phyloP scores from a whole-genome alignment of 805 yeast species.

The baker's yeast (Saccharomyces cerevisiae) region DNA sequence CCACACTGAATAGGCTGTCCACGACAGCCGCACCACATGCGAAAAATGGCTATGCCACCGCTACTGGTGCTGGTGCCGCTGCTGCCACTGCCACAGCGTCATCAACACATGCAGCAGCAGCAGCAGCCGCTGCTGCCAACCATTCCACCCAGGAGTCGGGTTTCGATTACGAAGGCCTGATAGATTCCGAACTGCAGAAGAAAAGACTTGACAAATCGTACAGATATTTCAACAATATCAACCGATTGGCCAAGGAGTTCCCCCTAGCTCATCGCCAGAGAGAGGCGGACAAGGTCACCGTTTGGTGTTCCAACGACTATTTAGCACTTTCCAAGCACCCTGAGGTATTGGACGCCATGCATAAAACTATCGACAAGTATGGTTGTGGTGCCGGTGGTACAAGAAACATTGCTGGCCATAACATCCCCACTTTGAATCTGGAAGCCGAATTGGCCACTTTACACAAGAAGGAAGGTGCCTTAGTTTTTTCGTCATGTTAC shows the following conservation, averaged over 20 bases:
- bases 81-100: constrained; percentile 31
- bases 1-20: background rate
- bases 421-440: constrained; percentile 75
- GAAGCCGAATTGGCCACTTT: constrained; percentile 83
- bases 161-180: constrained; percentile 67
- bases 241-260: constrained; percentile 87
- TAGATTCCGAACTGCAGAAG: constrained; percentile 55
- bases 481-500: constrained; percentile 90
- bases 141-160: constrained; percentile 40
- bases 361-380: constrained; percentile 69
- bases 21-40: background rate
- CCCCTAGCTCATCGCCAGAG: constrained; percentile 81
- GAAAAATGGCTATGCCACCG: constrained; percentile 28
- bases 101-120: constrained; percentile 24
- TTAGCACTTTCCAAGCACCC: constrained; percentile 87
- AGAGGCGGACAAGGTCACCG: constrained; percentile 81
- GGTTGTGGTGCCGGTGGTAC: constrained; percentile 99
- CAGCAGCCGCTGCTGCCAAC: constrained; percentile 26
- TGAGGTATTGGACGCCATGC: constrained; percentile 67
- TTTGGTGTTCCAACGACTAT: constrained; percentile 98
- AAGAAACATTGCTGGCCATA: constrained; percentile 97
- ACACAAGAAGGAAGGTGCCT: constrained; percentile 90
- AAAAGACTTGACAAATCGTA: constrained; percentile 87
- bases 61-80: constrained; percentile 28
- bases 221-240: constrained; percentile 93